Evolutionary conservation across 1,284 basidiomycete species (phyloP), one percentile per base, ranked within the genome.

Genomic region (Omphalotus olearius): DNA sequence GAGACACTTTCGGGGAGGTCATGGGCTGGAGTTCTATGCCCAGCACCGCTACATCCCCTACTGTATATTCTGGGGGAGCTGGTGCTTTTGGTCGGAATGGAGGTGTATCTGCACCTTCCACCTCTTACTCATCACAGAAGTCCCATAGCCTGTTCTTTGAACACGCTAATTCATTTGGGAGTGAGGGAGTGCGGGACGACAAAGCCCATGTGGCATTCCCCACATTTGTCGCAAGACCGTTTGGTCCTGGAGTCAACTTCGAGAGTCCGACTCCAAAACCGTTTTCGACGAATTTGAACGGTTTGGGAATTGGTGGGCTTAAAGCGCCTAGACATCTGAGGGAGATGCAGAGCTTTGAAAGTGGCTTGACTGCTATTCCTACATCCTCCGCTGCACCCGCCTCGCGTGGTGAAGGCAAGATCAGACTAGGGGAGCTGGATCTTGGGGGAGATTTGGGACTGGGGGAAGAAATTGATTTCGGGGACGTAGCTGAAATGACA

Each of bases 301-400:
- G 14, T 47, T 47, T 16, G 52, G 69, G 67, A 47, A 63, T 60
- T 28, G 56, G 58, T 9, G 45, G 65, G 53, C 68, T 70, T 7
- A 64, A 64, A 45, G 57, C 75, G 1, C 75, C 78, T 1, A 80
- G 76, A 2, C 69, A 73, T 38, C 63, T 91, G 36, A 82, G 88
- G 16, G 85, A 85, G 63, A 85, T 90, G 81, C 85, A 89, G 58
- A 88, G 85, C 0, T 91, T 91, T 60, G 88, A 91, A 59, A 89
- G 85, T 2, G 82, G 80, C 0, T 65, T 86, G 45, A 91, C 88
- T 0, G 87, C 86, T 0, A 17, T 14, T 42, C 41, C 16, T 23
- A 14, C 16, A 23, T 17, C 41, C 20, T 10, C 41, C 7, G 6
- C 41, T 42, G 18, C 41, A 18, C 6, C 41, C 6, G 13, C 20